Base-by-base conservation (phyloP, 1,139 yeast species). In the Taphrina pruni region DNA sequence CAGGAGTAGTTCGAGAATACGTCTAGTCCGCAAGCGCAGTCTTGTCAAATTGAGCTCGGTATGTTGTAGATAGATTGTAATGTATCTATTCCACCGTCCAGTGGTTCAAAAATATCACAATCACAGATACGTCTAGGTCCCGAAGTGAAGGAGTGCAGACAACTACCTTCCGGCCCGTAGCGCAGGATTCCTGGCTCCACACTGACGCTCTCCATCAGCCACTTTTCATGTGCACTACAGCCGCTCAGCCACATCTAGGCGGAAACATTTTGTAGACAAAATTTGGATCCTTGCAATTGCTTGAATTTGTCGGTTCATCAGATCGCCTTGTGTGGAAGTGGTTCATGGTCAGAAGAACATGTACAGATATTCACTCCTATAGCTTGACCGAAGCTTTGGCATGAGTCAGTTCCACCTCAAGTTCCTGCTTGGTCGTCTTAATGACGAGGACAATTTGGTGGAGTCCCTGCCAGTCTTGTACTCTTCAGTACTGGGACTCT, bases 331-430 rank as follows among this genome's bases (percentile, higher is more conserved):
- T 26, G 32, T 26, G 32, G 32, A 2, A 26, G 32, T 26, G 32
- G 2, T 26, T 3, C 48, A 3, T 45, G 48, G 48, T 50, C 36
- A 1, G n/a, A 21, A 26, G 32, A 26, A 26, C 32, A 26, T 26
- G 32, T 26, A 26, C 32, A 26, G 4, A 4, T 26, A 26, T 26
- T 26, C 32, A 26, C 32, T 26, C 4, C 32, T 2, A 26, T 26
- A 26, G 32, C 4, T 26, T 26, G 32, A 26, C 32, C 32, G 4
- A 26, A 26, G 32, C 32, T 26, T 26, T 26, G 32, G n/a, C 32
- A 58, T 58, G 62, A 45, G 52, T 36, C 62, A 58, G 17, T 21
- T 45, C 17, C 62, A 58, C 43, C 61, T 64, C 67, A 64, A 64
- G 26, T 46, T n/a, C 26, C 38, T 64, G 36, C 61, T 64, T 17